A percentile compares a stretch with the other conserved stretches of the same genome.
Conservation (phyloP, 192 early-diverging fungal species). For the Funneliformis mosseae region DNA sequence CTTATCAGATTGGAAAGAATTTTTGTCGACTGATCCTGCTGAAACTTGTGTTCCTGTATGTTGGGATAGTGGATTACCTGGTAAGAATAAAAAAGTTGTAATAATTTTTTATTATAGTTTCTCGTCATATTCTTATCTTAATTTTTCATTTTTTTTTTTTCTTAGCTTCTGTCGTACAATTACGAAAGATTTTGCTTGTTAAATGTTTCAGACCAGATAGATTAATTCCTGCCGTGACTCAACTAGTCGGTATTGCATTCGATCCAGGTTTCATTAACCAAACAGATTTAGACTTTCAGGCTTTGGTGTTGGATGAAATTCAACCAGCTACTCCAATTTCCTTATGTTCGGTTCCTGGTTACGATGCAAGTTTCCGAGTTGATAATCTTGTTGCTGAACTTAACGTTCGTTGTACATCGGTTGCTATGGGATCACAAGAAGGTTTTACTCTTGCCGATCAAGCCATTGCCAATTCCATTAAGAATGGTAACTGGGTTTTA, state of each 20-base stretch:
- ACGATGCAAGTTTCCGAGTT: conserved; percentile 94
- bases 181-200: conserved; percentile 80
- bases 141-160: conserved; percentile 1
- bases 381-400: conserved; percentile 82
- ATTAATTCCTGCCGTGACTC: conserved; percentile 69
- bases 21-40: conserved; percentile 47
- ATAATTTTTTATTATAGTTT: neutral
- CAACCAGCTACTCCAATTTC: conserved; percentile 79
- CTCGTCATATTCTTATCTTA: neutral
- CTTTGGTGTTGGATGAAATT: conserved; percentile 73
- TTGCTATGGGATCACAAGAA: conserved; percentile 99
- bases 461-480: conserved; percentile 82
- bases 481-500: conserved; percentile 92
- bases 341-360: conserved; percentile 89
- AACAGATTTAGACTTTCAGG: conserved; percentile 70
- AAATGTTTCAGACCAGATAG: conserved; percentile 90
- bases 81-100: conserved; percentile 32
- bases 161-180: conserved; percentile 54
- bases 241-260: conserved; percentile 76
- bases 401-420: conserved; percentile 65
- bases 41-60: conserved; percentile 56
- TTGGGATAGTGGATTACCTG: conserved; percentile 48
- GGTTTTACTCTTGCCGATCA: conserved; percentile 86
- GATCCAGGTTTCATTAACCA: conserved; percentile 53
- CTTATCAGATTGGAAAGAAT: conserved; percentile 51